Evolutionary conservation across 108 stramenopile species (phyloP).

Genomic region (Skeletonema grethae): DNA sequence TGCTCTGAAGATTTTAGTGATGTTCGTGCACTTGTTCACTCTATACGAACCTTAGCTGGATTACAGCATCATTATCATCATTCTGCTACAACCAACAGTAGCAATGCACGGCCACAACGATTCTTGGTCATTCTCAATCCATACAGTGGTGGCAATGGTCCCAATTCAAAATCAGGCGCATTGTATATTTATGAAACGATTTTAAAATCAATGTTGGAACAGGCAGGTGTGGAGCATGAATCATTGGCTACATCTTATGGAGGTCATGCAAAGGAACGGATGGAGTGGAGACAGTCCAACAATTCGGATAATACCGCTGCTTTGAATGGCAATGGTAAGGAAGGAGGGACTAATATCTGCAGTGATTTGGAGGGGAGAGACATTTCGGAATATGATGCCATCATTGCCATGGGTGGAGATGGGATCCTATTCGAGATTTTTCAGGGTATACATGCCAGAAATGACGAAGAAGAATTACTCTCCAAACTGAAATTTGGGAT

Average conservation of each 20-base stretch:
- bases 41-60: constrained; percentile 52
- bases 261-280: constrained; percentile 74
- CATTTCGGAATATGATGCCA: constrained; percentile 63
- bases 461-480: constrained; percentile 47
- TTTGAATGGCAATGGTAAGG: neutral
- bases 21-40: constrained; percentile 47
- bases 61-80: neutral
- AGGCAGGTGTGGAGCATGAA: constrained; percentile 70
- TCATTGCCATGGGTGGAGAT: constrained; percentile 86
- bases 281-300: constrained; percentile 18
- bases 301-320: neutral
- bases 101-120: constrained; percentile 17
- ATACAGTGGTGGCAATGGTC: constrained; percentile 52
- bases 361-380: constrained; percentile 36
- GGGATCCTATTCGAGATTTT: constrained; percentile 82
- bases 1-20: constrained; percentile 67
- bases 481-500: constrained; percentile 65
- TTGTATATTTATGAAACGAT: constrained; percentile 43
- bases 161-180: constrained; percentile 47
- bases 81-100: constrained; percentile 4
- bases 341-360: constrained; percentile 19
- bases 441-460: constrained; percentile 65
- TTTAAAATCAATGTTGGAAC: constrained; percentile 73
- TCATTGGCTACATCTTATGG: constrained; percentile 50
- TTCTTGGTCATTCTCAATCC: constrained; percentile 84